These are phyloP conservation scores for Yamadazyma atmosphaerica DNA, from an alignment of 1,139 yeast genomes.

Conservation along the genomic window DNA sequence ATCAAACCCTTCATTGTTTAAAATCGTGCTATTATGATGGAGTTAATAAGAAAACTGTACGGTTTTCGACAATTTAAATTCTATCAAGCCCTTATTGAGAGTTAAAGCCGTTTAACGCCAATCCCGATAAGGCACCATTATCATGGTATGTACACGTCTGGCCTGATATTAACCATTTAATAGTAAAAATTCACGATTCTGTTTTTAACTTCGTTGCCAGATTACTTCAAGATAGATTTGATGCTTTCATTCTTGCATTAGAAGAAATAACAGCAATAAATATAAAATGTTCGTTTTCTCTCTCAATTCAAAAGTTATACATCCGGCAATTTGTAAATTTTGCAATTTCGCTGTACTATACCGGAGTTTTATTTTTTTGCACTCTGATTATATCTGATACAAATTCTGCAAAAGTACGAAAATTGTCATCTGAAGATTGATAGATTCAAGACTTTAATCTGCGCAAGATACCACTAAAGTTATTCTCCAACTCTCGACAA, in stretches of 20 bases:
- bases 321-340: not conserved
- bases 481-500: no score
- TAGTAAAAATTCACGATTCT: not conserved
- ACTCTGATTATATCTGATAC: no score
- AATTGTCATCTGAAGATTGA: no score
- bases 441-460: no score
- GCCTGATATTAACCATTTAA: not conserved
- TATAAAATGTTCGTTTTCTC: not conserved
- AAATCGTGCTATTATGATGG: not conserved
- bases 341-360: not conserved
- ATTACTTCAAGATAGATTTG: no score
- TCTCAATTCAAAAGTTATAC: not conserved
- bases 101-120: not conserved
- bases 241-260: no score
- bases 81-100: not conserved
- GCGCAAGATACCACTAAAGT: no score
- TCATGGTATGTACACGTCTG: not conserved
- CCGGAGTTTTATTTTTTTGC: no score
- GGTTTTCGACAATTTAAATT: not conserved
- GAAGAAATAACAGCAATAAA: no score
- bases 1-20: not conserved
- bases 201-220: no score
- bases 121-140: not conserved
- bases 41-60: not conserved
- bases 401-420: no score